A percentile compares a stretch with the other conserved stretches of the same genome.
These are phyloP conservation scores for Picocystis sp. DNA, from an alignment of 163 green algal species.

Conservation along the genomic window DNA sequence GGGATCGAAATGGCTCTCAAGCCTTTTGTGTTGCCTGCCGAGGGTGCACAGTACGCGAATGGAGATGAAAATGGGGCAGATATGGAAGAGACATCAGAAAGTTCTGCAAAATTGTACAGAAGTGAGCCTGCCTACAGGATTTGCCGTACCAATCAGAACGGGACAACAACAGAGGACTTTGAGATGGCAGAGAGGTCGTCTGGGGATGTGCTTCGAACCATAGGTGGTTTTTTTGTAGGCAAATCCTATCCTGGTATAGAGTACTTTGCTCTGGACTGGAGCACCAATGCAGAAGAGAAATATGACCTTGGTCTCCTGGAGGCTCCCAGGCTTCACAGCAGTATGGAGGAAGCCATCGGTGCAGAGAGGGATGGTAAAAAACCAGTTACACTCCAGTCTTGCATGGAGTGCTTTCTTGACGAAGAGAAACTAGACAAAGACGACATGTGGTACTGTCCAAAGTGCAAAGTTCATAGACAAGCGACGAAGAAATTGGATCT, in stretches of 20 bases:
- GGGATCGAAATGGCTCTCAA: no score
- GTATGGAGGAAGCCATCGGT: conserved; percentile 29
- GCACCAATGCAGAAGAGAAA: not conserved
- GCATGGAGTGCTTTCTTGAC: conserved; percentile 61
- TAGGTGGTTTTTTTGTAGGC: no score
- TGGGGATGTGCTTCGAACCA: no score
- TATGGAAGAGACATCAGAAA: no score
- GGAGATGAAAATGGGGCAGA: no score
- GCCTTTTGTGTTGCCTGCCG: no score
- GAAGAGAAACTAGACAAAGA: conserved; percentile 49
- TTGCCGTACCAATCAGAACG: no score
- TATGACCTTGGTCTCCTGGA: conserved; percentile 4
- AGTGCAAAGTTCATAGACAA: conserved; percentile 53
- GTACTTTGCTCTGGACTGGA: conserved; percentile 4
- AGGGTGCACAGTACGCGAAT: no score
- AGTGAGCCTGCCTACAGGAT: no score
- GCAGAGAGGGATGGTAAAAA: conserved; percentile 25
- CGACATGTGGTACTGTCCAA: conserved; percentile 55
- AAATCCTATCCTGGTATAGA: not conserved
- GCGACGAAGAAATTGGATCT: conserved; percentile 90
- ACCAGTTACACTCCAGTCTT: conserved; percentile 36
- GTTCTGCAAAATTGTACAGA: no score
- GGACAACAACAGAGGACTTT: no score
- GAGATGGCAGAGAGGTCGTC: no score
- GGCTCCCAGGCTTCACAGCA: conserved; percentile 27